Base-by-base conservation (phyloP, 805 yeast genomes). In the Wickerhamomyces sydowiorum region DNA sequence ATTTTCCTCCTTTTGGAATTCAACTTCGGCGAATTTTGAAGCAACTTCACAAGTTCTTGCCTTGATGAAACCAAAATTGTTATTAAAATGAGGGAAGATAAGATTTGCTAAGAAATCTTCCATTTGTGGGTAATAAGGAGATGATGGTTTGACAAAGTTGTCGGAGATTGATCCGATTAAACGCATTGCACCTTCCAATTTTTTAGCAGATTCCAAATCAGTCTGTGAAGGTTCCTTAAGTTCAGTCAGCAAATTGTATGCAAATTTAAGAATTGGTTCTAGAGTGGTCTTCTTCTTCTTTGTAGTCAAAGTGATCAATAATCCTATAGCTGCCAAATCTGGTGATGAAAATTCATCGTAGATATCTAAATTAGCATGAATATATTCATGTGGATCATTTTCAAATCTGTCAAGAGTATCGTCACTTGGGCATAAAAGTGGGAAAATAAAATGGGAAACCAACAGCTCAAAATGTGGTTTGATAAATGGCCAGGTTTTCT, bases 361-460 rank as follows among this genome's bases (percentile, higher is more conserved):
- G 34, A 78, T 65, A 59, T 82, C 88, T 53, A 88, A 72, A 41
- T 75, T 75, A 40, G 80, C 69, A 60, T 87, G 86, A 42, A 91
- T 79, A 59, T 87, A 93, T 58, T 89, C 96, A 42, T 78, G 83
- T 4, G 96, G 96, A 53, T 90, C 96, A 47, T 75, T 79, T 47
- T 88, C 95, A 64, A 86, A 90, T 5, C 76, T 62, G 50, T 86
- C 95, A 42, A 87, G 66, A 17, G 79, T 77, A 7, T 74, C 79
- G 41, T 80, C 81, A 7, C 75, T 70, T 2, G 93, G 85, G 49
- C 89, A 77, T 43, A 91, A 62, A 43, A 84, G 65, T 2, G 96
- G 96, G 62, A 75, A 83, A 9, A 91, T 72, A 42, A 91, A 78
- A 51, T 82, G 88, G 12, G 80, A 66, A 28, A 91, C 66, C 21